phyloP scores from a whole-genome alignment of 23 red algal species.

The Gracilaria caudata region DNA sequence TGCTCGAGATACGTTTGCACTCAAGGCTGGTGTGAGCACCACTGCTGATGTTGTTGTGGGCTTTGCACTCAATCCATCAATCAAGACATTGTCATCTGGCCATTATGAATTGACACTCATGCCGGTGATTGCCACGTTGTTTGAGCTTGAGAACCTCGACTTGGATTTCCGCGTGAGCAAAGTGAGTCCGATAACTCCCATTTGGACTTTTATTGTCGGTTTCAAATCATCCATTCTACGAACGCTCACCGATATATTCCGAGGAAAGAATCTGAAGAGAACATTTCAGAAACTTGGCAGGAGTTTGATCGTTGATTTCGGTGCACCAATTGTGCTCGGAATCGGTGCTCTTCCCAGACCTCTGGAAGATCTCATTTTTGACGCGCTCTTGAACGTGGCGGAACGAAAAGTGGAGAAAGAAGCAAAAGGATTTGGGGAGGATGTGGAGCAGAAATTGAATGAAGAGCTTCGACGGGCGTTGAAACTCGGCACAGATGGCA shows the following conservation, averaged over 20 bases:
- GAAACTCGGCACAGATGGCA: conserved; percentile 13
- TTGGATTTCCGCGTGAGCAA: conserved; percentile 20
- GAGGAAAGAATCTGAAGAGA: background rate
- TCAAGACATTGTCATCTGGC: conserved; percentile 7
- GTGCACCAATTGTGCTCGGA: conserved; percentile 18
- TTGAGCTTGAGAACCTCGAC: conserved; percentile 8
- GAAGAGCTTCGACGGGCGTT: conserved; percentile 23
- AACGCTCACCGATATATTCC: background rate
- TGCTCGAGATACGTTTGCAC: conserved; percentile 2
- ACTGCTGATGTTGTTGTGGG: conserved; percentile 16
- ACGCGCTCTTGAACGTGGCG: background rate
- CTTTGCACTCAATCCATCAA: conserved; percentile 5
- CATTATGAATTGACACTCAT: conserved; percentile 12
- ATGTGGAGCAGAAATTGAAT: conserved; percentile 13
- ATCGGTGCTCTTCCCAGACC: conserved; percentile 20
- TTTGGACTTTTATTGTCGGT: conserved; percentile 23
- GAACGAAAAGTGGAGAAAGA: conserved; percentile 7
- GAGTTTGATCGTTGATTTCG: conserved; percentile 7
- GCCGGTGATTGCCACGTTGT: conserved; percentile 5
- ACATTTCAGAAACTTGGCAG: background rate
- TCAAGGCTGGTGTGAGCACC: conserved; percentile 3
- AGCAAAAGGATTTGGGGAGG: conserved; percentile 3
- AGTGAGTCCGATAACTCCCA: conserved; percentile 15
- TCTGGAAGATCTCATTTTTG: conserved; percentile 7
- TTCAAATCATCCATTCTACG: background rate